Base-by-base conservation (phyloP, 306 rosid genomes). In the Astragalus glycyphyllos region DNA sequence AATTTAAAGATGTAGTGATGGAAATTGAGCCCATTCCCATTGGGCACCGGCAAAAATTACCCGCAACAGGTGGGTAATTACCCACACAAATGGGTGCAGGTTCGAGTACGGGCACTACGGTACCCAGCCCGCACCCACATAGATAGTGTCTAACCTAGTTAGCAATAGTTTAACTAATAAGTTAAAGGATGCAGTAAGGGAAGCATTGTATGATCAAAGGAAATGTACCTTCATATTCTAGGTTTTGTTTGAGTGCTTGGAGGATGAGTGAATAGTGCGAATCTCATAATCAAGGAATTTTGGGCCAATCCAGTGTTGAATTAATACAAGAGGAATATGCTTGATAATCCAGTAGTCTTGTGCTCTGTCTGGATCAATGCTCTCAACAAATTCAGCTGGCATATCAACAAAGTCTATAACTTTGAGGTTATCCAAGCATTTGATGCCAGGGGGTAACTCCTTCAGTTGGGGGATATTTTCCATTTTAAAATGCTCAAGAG, bases 381-480 rank as follows among this genome's bases (percentile, higher is more conserved):
- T 57, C 20, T 57, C 63, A 11, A 7, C 5, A n/a, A 57, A 31
- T 29, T 57, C 63, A 57, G 16, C 63, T 4, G 44, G 11, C 63
- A 58, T 58, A 6, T 58, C 63, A 58, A 2, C 8, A 34, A 58
- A 31, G 44, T 58, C 6, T 23, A 32, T 57, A 0, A 5, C 20
- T 32, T 12, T 57, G 11, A 32, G 63, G 11, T 57, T 57, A 3
- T 12, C 23, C 20, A 57, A n/a, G 63, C 0, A 2, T 15, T 3
- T n/a, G 63, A 57, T 32, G 63, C 63, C 62, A 5, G 17, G n/a
- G 42, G 63, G 63, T 32, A 57, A 42, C 23, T 31, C 42, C 42
- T n/a, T 57, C 23, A 57, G 3, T 7, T 31, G 23, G 63, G 63
- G 63, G 63, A 57, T 57, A 23, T 5, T 32, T 0, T 32, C 11